Conservation (phyloP, 2,329 filamentous ascomycete species). For the Xylariaceae sp. region DNA sequence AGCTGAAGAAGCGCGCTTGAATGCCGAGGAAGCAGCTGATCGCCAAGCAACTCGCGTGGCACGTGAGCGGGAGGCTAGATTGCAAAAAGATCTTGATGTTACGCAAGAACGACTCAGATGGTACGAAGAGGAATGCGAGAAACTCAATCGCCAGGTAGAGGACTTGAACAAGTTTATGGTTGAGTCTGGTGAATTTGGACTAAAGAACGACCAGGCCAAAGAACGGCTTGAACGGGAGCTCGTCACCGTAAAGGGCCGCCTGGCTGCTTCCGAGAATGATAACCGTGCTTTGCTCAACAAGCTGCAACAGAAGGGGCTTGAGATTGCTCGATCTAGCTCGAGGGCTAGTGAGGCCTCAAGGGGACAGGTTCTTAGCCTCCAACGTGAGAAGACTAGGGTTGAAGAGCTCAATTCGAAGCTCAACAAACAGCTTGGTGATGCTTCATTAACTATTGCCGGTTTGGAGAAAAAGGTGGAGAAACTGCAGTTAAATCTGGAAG, state of each 20-base stretch:
- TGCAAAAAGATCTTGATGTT: slow-evolving; percentile 80
- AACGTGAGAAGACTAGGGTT: slow-evolving; percentile 79
- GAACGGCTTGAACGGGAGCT: slow-evolving; percentile 91
- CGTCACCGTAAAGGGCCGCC: slow-evolving; percentile 85
- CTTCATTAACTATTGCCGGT: slow-evolving; percentile 80
- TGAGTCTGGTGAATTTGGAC: slow-evolving; percentile 85
- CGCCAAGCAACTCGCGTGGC: slow-evolving; percentile 78
- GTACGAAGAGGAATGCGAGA: slow-evolving; percentile 78
- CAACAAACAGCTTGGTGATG: slow-evolving; percentile 82
- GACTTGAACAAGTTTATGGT: slow-evolving; percentile 85
- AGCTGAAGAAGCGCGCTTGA: slow-evolving; percentile 82
- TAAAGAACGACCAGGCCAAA: slow-evolving; percentile 92
- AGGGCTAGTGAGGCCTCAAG: slow-evolving; percentile 84
- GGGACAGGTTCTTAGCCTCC: slow-evolving; percentile 74
- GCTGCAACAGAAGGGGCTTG: slow-evolving; percentile 93
- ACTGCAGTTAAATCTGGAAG: slow-evolving; percentile 83
- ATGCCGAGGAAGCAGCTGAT: slow-evolving; percentile 82
- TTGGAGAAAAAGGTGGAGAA: slow-evolving; percentile 96
- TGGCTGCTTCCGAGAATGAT: slow-evolving; percentile 93
- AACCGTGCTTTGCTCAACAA: slow-evolving; percentile 96
- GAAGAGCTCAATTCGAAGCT: slow-evolving; percentile 85
- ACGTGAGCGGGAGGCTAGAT: slow-evolving; percentile 77
- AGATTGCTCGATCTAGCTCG: slow-evolving; percentile 89
- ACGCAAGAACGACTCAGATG: slow-evolving; percentile 78
- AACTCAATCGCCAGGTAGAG: slow-evolving; percentile 80